Percentiles rank a stretch among this genome's conserved stretches.
Conservation (phyloP, 345 rosid species). For the Sisymbrium irio region DNA sequence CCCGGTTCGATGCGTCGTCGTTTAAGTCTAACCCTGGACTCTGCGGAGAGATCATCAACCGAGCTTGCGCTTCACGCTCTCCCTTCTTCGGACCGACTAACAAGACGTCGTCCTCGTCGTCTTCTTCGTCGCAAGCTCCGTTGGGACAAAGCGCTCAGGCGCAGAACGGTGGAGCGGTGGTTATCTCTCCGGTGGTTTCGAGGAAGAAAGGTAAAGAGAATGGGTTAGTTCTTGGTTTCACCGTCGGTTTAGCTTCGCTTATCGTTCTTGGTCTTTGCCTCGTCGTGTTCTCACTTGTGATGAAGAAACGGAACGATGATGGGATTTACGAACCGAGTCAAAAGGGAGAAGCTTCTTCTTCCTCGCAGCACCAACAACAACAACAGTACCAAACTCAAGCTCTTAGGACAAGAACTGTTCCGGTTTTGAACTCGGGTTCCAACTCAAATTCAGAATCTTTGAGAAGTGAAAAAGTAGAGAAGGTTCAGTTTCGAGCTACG, state of each 20-base stretch:
- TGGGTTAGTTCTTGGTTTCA: constrained; percentile 48
- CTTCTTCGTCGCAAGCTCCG: constrained; percentile 47
- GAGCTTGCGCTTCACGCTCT: constrained; percentile 51
- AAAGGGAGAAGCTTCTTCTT: constrained; percentile 14
- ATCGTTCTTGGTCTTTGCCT: constrained; percentile 41
- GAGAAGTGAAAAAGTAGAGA: constrained; percentile 20
- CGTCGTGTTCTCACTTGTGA: constrained; percentile 41
- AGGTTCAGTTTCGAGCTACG: constrained; percentile 22
- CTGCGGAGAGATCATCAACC: constrained; percentile 75
- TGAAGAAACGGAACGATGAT: constrained; percentile 36
- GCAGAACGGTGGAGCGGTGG: constrained; percentile 42
- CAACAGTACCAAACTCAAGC: constrained; percentile 22
- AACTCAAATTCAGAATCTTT: constrained; percentile 1
- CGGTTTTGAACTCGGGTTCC: neutral
- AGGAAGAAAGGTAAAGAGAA: constrained; percentile 41
- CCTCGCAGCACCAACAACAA: constrained; percentile 9
- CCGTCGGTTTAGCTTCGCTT: constrained; percentile 46
- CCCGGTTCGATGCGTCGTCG: constrained; percentile 58
- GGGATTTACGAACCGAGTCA: constrained; percentile 26
- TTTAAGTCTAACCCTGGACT: constrained; percentile 62
- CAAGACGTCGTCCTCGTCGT: constrained; percentile 30
- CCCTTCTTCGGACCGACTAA: constrained; percentile 58
- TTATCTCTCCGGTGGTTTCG: constrained; percentile 44
- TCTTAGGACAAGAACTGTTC: constrained; percentile 16
- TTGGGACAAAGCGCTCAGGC: constrained; percentile 63